Conservation (phyloP, 345 rosid genomes). For the Lumnitzera littorea region DNA sequence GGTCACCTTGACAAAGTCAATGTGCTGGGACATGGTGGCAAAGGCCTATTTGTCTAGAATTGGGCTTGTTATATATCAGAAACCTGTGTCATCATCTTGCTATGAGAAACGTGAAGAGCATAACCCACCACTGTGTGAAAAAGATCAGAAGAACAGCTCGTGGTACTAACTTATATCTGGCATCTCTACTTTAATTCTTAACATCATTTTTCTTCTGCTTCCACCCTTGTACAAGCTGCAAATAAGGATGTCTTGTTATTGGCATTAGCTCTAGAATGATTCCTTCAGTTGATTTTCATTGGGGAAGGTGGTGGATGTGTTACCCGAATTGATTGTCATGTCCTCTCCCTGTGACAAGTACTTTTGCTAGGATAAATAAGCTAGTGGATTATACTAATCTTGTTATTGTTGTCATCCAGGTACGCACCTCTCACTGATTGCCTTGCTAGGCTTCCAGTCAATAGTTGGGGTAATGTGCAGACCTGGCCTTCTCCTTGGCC, state of each 20-base stretch:
- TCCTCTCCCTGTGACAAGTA: background rate
- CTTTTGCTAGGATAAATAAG: background rate
- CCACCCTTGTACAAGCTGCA: no score
- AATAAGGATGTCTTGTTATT: no score
- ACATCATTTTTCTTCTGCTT: background rate
- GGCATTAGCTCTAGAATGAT: no score
- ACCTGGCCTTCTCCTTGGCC: slow-evolving; percentile 87
- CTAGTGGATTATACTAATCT: no score
- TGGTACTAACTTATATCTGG: slow-evolving; percentile 40
- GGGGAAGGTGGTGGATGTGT: no score
- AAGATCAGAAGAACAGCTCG: slow-evolving; percentile 33
- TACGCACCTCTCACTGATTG: slow-evolving; percentile 59
- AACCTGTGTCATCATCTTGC: slow-evolving; percentile 63
- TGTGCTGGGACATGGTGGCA: slow-evolving; percentile 78
- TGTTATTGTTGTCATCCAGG: slow-evolving; percentile 26
- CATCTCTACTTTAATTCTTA: background rate
- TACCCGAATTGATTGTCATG: no score
- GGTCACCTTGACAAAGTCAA: slow-evolving; percentile 59
- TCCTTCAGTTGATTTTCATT: no score
- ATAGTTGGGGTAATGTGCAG: slow-evolving; percentile 23
- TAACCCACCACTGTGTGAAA: slow-evolving; percentile 62
- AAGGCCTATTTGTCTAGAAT: slow-evolving; percentile 57
- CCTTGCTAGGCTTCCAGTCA: slow-evolving; percentile 58
- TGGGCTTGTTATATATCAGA: slow-evolving; percentile 80
- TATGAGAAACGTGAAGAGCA: slow-evolving; percentile 44